Evolutionary conservation across 495 filamentous ascomycete species (phyloP), one percentile per base, ranked within the genome.

Genomic region (Saxispiralis lemnorum): DNA sequence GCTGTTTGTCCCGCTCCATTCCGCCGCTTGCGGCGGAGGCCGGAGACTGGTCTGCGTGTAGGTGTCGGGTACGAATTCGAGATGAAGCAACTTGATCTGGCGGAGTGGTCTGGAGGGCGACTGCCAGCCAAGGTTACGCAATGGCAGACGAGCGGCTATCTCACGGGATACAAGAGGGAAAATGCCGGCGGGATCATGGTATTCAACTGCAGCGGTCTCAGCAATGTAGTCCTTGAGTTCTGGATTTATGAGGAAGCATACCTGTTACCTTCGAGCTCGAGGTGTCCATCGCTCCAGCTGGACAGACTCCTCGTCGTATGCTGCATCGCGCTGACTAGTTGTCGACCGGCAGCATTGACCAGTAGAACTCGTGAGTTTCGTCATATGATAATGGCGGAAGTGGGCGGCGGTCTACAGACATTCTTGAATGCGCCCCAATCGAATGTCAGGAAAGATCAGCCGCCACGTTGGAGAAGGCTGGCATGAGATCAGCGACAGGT

Each of bases 121-220:
- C 59, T 93, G 89, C 89, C 89, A 97, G 57, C 95, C 81, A 36
- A 97, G 76, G 57, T 94, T 88, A 42, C 76, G 78, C n/a, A 97
- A 68, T 10, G 89, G 89, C 3, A 97, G 70, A 34, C 84, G 78
- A 38, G 77, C 63, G 35, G 79, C 71, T 44, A 96, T 68, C 45
- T 83, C 69, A 1, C 79, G 67, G 9, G 81, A 78, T n/a, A 96
- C 63, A 14, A 82, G 68, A 44, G 80, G 74, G 55, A 85, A 96
- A 39, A 93, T 69, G 40, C 79, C 80, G 49, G 78, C 80, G 12
- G 92, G 88, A 60, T 97, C 89, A 63, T 78, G 83, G 59, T 93
- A 97, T 55, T 67, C 64, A 31, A 67, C 64, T 56, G 36, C 10
- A 13, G 3, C 42, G 31, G 40, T 31, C 11, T 18, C 42, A 46